Base-by-base conservation (phyloP, 192 early-diverging fungal species). In the Bifiguratus adelaidae region DNA sequence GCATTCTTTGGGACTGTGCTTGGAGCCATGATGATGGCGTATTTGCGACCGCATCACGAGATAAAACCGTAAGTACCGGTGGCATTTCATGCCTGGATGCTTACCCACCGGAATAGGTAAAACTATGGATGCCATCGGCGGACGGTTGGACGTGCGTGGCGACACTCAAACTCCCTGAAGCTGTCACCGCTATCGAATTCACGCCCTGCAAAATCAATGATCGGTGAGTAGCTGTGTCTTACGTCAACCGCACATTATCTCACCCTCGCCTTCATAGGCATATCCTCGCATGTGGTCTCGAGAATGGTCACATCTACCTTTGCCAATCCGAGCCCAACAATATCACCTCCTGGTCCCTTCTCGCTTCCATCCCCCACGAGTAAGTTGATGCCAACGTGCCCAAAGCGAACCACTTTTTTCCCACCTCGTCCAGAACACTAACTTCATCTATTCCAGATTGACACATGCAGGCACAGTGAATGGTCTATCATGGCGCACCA, bases 1-100 rank as follows among this genome's bases (percentile, higher is more conserved):
- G 95, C 44, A 94, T 98, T 41, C 78, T 98, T 15, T 98, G 95
- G 95, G 81, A 86, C 54, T 81, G 77, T 25, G 67, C 79, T 3
- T 98, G 91, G 90, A 71, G 74, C 29, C 74, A 68, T 19, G 88
- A 90, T 49, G 87, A 78, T 30, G 32, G 28, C 3, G 73, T 83
- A 22, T 96, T 98, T 75, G 90, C 73, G 20, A 98, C 95, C 3
- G 91, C 68, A 8, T 91, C 88, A n/a, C 73, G 95, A 36, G 95
- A 98, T 57, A 92, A 92, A 61, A 80, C 86, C 1, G 73, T 82
- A 26, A 58, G 40, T 55, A 28, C 33, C n/a, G 23, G 7, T 13
- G 29, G 41, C 20, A 11, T 12, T 47, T 21, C 5, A 21, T 33
- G 3, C 5, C 13, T 42, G 30, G 19, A 41, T 11, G 16, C 16